phyloP scores from a whole-genome alignment of 768 basidiomycete species.

The Rhizopogon vesiculosus region DNA sequence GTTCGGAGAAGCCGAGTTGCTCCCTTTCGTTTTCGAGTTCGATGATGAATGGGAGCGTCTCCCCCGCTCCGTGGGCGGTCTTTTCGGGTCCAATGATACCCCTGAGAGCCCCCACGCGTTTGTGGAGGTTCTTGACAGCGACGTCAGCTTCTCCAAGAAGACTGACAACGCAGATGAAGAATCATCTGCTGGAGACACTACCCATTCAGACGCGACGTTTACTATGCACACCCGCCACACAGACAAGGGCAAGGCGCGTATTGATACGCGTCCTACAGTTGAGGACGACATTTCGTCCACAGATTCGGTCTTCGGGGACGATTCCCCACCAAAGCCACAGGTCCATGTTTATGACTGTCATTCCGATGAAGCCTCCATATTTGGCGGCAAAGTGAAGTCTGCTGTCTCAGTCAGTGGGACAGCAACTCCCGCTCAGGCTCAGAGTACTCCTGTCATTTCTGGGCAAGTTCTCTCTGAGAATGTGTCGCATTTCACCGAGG shows the following conservation, averaged over 20 bases:
- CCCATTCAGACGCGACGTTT: slow-evolving; percentile 20
- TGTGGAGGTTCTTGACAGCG: slow-evolving; percentile 51
- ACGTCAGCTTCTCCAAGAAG: slow-evolving; percentile 28
- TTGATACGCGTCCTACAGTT: slow-evolving; percentile 13
- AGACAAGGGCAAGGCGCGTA: slow-evolving; percentile 42
- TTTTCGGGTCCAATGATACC: slow-evolving; percentile 31
- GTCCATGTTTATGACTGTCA: slow-evolving; percentile 51
- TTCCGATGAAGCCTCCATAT: slow-evolving; percentile 17
- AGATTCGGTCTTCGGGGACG: slow-evolving; percentile 34
- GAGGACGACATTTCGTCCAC: slow-evolving; percentile 35
- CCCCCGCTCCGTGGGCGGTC: slow-evolving; percentile 34
- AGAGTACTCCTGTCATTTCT: slow-evolving; percentile 36
- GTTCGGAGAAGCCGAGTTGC: slow-evolving; percentile 45
- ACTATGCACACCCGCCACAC: slow-evolving; percentile 24
- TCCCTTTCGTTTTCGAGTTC: slow-evolving; percentile 40
- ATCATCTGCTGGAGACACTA: slow-evolving; percentile 28
- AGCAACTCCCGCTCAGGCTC: slow-evolving; percentile 29
- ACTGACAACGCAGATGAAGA: slow-evolving; percentile 24
- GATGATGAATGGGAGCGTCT: slow-evolving; percentile 68
- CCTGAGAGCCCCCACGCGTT: slow-evolving; percentile 55
- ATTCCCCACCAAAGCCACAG: slow-evolving; percentile 50
- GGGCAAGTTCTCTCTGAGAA: slow-evolving; percentile 17
- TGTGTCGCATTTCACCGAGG: slow-evolving; percentile 5
- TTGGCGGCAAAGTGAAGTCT: slow-evolving; percentile 14
- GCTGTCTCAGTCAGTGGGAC: slow-evolving; percentile 12